Evolutionary conservation across 2,329 filamentous ascomycete genomes (phyloP), one percentile per base, ranked within the genome.

Genomic region (Dendrostoma leiphaemia): DNA sequence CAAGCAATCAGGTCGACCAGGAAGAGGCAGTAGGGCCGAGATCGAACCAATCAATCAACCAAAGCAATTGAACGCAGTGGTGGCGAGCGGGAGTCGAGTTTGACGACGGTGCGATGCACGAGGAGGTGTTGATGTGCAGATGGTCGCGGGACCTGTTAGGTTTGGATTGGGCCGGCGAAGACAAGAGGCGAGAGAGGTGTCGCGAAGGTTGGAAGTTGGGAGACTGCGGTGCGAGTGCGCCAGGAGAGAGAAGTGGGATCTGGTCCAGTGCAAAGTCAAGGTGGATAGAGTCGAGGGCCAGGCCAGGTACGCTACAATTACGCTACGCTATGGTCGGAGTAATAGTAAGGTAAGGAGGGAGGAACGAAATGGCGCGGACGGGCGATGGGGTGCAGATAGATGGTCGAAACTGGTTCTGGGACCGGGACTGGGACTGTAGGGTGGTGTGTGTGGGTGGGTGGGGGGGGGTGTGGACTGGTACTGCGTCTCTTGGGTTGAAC

Each of bases 211-310:
- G n/a, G n/a, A n/a, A n/a, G n/a, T n/a, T n/a, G n/a, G n/a, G n/a
- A n/a, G n/a, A n/a, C n/a, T n/a, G n/a, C n/a, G n/a, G n/a, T n/a
- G n/a, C n/a, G n/a, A n/a, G n/a, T n/a, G n/a, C n/a, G n/a, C n/a
- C n/a, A n/a, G n/a, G n/a, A n/a, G n/a, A n/a, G n/a, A n/a, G n/a
- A n/a, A n/a, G n/a, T n/a, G n/a, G n/a, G n/a, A n/a, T n/a, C n/a
- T n/a, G n/a, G n/a, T n/a, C n/a, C n/a, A n/a, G n/a, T n/a, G n/a
- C n/a, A n/a, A n/a, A n/a, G n/a, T n/a, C n/a, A n/a, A n/a, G n/a
- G n/a, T n/a, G n/a, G n/a, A n/a, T n/a, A 51, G 46, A 28, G 41
- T 52, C 41, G 50, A 44, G 50, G 46, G 50, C n/a, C n/a, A n/a
- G n/a, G n/a, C n/a, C n/a, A n/a, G n/a, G n/a, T n/a, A n/a, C n/a